Conservation (phyloP, 2,329 filamentous ascomycete genomes). For the Epichloe scottii region DNA sequence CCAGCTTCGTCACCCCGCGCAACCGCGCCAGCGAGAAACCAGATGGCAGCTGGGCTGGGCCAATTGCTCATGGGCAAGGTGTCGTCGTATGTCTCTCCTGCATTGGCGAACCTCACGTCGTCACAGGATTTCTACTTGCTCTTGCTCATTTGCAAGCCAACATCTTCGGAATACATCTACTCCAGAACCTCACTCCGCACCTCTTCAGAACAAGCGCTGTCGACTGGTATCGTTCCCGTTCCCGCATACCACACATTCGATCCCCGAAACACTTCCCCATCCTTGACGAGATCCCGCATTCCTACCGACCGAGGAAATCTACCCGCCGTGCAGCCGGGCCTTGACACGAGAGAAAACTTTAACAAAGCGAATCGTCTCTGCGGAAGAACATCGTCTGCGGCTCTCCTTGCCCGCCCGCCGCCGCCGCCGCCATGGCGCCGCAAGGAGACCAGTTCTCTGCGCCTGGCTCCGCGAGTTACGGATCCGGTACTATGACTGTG, state of each 20-base stretch:
- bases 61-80: neutral
- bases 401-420: constrained; percentile 5
- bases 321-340: neutral
- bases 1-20: constrained; percentile 10
- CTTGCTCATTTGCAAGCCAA: too few species aligned
- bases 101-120: too few species aligned
- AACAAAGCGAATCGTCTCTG: neutral
- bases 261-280: too few species aligned
- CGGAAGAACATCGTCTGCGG: neutral
- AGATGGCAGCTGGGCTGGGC: neutral
- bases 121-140: too few species aligned
- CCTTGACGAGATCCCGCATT: too few species aligned
- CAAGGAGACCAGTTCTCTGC: constrained; percentile 48
- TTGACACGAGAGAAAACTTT: neutral
- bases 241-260: constrained; percentile 1
- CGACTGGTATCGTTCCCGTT: neutral
- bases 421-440: constrained; percentile 47
- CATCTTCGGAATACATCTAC: too few species aligned
- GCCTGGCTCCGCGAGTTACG: constrained; percentile 60
- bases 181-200: too few species aligned
- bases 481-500: constrained; percentile 61
- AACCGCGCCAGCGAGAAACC: constrained; percentile 6
- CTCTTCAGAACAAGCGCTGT: neutral
- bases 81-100: too few species aligned
- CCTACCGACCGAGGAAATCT: neutral